Conservation (phyloP, 2,329 filamentous ascomycete species). For the Colletotrichum shisoi region DNA sequence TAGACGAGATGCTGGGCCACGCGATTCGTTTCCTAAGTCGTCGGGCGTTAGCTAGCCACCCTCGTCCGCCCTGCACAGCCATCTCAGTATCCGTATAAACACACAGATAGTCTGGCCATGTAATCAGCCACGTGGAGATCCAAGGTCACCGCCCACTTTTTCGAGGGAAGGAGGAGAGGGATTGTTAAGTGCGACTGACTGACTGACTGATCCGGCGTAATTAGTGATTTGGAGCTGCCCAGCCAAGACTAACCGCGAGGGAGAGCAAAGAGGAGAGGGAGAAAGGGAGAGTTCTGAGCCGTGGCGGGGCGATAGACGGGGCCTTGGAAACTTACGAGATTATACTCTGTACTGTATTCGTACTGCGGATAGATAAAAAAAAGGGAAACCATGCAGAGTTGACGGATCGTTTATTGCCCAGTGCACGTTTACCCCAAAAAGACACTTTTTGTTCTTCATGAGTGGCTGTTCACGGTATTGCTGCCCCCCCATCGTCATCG, state of each 20-base stretch:
- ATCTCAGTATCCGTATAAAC: no score
- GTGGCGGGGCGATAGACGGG: background rate
- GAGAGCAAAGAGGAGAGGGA: no score
- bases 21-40: background rate
- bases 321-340: background rate
- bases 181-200: background rate
- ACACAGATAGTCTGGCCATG: background rate
- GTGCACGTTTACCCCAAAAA: background rate
- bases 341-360: no score
- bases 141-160: background rate
- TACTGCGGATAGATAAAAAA: no score
- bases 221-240: background rate
- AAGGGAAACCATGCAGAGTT: no score
- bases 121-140: no score
- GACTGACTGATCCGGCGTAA: background rate
- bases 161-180: no score
- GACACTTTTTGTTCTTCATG: background rate
- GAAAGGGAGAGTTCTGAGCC: no score
- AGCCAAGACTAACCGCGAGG: background rate
- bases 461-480: background rate
- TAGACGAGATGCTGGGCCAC: background rate
- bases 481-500: no score
- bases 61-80: background rate
- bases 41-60: background rate
- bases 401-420: conserved; percentile 2